Conservation (phyloP, 2,329 filamentous ascomycete genomes). For the Paraphaeosphaeria sporulosa region DNA sequence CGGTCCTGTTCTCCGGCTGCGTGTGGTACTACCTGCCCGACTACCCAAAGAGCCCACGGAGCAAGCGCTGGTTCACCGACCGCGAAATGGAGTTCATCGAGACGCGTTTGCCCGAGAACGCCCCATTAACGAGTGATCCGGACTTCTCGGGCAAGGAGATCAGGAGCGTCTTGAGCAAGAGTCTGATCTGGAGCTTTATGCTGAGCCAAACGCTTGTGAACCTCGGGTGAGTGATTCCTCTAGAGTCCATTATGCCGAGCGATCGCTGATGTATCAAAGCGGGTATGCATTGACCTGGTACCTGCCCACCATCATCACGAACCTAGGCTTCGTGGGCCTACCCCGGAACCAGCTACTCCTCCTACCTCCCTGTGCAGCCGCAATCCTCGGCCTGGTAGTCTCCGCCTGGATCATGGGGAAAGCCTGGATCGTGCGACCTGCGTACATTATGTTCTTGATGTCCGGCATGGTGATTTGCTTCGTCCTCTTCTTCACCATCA, state of each 20-base stretch:
- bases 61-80: constrained; percentile 47
- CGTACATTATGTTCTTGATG: constrained; percentile 52
- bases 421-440: constrained; percentile 53
- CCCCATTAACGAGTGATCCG: constrained; percentile 48
- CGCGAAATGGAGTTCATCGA: constrained; percentile 54
- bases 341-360: constrained; percentile 56
- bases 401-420: constrained; percentile 51
- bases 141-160: constrained; percentile 49
- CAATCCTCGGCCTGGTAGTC: constrained; percentile 49
- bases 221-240: constrained; percentile 34
- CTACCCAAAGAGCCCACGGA: constrained; percentile 53
- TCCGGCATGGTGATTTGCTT: constrained; percentile 53
- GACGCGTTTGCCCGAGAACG: constrained; percentile 48
- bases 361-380: constrained; percentile 53
- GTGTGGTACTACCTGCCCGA: constrained; percentile 54
- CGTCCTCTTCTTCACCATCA: constrained; percentile 52
- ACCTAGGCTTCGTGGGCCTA: constrained; percentile 52
- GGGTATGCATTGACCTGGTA: constrained; percentile 55
- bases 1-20: constrained; percentile 50
- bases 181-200: constrained; percentile 49
- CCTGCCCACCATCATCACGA: constrained; percentile 53
- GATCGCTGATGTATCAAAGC: constrained; percentile 10
- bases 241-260: background rate
- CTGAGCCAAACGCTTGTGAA: constrained; percentile 50
- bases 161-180: constrained; percentile 44